Evolutionary conservation across 2,329 filamentous ascomycete genomes (phyloP).

Genomic region (Verticillium nonalfalfae): DNA sequence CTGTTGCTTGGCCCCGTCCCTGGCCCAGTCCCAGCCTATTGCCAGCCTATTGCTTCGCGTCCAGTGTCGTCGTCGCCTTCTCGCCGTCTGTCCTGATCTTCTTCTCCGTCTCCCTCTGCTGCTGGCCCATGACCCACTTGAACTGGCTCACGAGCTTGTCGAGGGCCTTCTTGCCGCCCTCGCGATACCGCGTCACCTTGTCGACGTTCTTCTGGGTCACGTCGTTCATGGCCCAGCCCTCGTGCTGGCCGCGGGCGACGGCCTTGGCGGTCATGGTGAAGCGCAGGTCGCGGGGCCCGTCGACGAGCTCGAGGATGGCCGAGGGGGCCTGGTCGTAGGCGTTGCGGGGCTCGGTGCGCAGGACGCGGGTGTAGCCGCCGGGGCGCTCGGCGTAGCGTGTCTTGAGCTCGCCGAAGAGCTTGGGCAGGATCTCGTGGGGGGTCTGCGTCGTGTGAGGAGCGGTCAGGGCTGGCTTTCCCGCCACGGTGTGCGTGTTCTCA

Average conservation of each 20-base stretch:
- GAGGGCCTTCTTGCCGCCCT: conserved; percentile 59
- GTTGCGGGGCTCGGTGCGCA: conserved; percentile 85
- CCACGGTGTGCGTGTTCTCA: too few relatives aligned
- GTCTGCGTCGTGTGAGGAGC: conserved; percentile 39
- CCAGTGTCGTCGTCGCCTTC: conserved; percentile 18
- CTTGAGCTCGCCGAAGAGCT: conserved; percentile 79
- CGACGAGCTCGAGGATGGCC: conserved; percentile 90
- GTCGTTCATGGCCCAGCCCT: conserved; percentile 55
- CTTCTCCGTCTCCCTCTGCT: conserved; percentile 21
- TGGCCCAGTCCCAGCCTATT: too few relatives aligned
- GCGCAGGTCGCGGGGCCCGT: conserved; percentile 87
- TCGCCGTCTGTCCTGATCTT: conserved; percentile 24
- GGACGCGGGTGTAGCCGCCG: conserved; percentile 91
- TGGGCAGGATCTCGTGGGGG: conserved; percentile 66
- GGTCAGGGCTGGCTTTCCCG: conserved; percentile 28
- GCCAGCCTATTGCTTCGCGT: too few relatives aligned
- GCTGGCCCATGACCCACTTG: conserved; percentile 6
- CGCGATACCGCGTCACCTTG: conserved; percentile 75
- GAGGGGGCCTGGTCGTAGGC: conserved; percentile 77
- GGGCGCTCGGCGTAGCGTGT: conserved; percentile 72
- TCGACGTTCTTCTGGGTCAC: conserved; percentile 71
- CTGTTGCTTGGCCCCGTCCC: too few relatives aligned
- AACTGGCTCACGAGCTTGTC: conserved; percentile 53
- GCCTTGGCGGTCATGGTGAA: conserved; percentile 90
- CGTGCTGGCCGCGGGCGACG: conserved; percentile 56